phyloP scores from a whole-genome alignment of 768 basidiomycete genomes.

The Calvatia gigantea region DNA sequence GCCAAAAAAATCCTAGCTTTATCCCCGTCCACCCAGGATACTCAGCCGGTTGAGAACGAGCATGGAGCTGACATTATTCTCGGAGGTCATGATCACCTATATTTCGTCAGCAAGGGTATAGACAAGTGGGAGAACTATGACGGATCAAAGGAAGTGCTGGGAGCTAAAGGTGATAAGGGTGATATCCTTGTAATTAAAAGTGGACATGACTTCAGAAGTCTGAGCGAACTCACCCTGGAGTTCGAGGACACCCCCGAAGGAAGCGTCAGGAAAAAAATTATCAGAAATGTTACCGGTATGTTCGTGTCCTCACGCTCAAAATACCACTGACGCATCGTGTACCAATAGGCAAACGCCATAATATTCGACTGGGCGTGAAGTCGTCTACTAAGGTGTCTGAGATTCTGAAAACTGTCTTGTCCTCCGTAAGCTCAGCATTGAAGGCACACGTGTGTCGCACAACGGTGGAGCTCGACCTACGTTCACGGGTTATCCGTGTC shows the following conservation, averaged over 20 bases:
- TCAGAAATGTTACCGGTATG: constrained; percentile 60
- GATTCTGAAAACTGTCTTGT: constrained; percentile 61
- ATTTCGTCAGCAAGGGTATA: constrained; percentile 67
- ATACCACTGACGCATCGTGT: not conserved
- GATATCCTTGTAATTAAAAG: constrained; percentile 78
- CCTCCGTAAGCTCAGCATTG: constrained; percentile 64
- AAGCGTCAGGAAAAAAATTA: constrained; percentile 61
- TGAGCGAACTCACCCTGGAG: constrained; percentile 71
- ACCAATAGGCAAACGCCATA: constrained; percentile 60
- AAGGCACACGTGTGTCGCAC: constrained; percentile 76
- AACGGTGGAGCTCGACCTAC: constrained; percentile 63
- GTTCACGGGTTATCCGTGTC: constrained; percentile 72
- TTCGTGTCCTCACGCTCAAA: not conserved
- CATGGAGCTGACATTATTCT: constrained; percentile 85
- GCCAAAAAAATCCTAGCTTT: constrained; percentile 64
- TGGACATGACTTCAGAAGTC: constrained; percentile 85
- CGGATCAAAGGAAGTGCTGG: constrained; percentile 45
- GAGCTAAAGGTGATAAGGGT: constrained; percentile 69
- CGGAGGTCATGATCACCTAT: constrained; percentile 89
- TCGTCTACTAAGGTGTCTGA: constrained; percentile 52
- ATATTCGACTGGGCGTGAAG: constrained; percentile 53
- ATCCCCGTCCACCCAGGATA: constrained; percentile 51
- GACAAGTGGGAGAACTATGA: constrained; percentile 67
- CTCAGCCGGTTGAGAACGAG: constrained; percentile 35
- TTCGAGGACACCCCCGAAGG: constrained; percentile 56